phyloP scores from a whole-genome alignment of 179 eudicot species.

The Sideroxylon spinosum region DNA sequence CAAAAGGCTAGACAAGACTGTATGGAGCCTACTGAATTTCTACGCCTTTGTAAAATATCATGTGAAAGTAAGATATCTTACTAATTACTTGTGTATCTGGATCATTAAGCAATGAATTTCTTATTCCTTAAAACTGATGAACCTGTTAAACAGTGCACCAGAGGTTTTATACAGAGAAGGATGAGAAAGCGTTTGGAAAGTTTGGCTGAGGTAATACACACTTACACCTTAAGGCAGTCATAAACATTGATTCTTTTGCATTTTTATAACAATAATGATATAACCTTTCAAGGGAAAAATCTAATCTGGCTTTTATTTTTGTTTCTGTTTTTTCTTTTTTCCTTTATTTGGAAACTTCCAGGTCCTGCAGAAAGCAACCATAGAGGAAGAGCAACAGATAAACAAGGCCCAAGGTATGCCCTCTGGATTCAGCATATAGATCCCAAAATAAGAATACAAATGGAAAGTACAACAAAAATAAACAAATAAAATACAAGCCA shows the following conservation, averaged over 20 bases:
- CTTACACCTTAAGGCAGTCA: neutral
- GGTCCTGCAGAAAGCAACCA: slow-evolving; percentile 45
- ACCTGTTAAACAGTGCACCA: slow-evolving; percentile 55
- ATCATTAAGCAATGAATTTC: neutral
- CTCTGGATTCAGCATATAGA: neutral
- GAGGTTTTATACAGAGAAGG: slow-evolving; percentile 76
- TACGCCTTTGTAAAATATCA: slow-evolving; percentile 65
- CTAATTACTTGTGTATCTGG: neutral
- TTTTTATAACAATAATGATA: neutral
- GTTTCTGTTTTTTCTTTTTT: neutral
- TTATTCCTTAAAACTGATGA: slow-evolving; percentile 8
- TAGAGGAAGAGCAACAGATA: slow-evolving; percentile 37
- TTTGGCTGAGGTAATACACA: slow-evolving; percentile 65
- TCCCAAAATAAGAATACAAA: neutral
- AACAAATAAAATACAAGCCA: neutral
- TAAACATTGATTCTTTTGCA: neutral
- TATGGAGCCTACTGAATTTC: slow-evolving; percentile 83
- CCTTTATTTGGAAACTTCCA: slow-evolving; percentile 26
- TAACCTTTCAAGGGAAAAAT: neutral
- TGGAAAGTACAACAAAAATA: neutral
- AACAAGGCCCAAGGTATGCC: slow-evolving; percentile 46
- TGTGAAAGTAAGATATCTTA: slow-evolving; percentile 57
- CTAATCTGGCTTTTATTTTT: neutral
- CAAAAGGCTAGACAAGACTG: slow-evolving; percentile 73
- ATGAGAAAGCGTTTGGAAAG: slow-evolving; percentile 63